Evolutionary conservation across 441 rosid genomes (phyloP).

Genomic region (Hura crepitans): DNA sequence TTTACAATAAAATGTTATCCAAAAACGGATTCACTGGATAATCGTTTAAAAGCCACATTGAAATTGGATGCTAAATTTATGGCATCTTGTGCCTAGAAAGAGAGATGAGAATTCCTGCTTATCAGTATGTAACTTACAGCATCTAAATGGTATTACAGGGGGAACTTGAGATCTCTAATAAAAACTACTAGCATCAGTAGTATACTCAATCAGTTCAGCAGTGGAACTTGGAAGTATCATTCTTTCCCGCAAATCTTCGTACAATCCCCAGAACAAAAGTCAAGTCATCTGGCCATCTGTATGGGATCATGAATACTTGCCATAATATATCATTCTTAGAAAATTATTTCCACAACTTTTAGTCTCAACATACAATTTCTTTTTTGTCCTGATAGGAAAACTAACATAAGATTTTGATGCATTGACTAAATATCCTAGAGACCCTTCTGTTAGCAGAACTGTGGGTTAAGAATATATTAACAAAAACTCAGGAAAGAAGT

Average conservation of each 20-base stretch:
- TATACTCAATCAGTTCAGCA: not conserved
- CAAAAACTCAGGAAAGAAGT: too few species aligned
- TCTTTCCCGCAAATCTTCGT: not conserved
- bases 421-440: too few species aligned
- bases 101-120: not conserved
- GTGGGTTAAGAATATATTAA: too few species aligned
- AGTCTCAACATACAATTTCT: not conserved
- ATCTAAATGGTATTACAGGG: not conserved
- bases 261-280: not conserved
- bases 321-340: not conserved
- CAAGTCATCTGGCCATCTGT: not conserved
- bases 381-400: too few species aligned
- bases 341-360: not conserved
- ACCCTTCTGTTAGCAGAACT: too few species aligned
- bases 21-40: too few species aligned
- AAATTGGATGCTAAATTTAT: not conserved
- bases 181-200: not conserved
- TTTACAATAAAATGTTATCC: not conserved
- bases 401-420: too few species aligned
- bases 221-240: not conserved
- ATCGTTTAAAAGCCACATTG: too few species aligned
- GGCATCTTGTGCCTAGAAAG: conserved; percentile 8
- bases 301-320: not conserved
- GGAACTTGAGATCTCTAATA: not conserved
- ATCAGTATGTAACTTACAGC: not conserved